A percentile compares a stretch with the other conserved stretches of the same genome.
These are phyloP conservation scores for Scleromitrula shiraiana DNA, from an alignment of 2,329 filamentous ascomycete genomes.

Conservation along the genomic window DNA sequence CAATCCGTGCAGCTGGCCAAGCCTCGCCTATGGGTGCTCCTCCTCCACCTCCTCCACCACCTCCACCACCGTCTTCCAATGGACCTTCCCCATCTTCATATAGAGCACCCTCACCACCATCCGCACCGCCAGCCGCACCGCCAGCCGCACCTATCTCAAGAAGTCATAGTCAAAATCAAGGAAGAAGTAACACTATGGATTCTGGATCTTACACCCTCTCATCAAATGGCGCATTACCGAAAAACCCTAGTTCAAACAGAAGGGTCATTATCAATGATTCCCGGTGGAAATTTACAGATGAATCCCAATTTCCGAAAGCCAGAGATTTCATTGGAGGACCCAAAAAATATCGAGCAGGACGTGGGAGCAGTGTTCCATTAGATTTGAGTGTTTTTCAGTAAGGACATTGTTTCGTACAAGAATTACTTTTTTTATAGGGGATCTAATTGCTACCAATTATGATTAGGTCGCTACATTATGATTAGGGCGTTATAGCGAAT, in stretches of 20 bases:
- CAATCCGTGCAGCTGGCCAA: conserved; percentile 38
- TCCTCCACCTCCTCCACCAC: conserved; percentile 31
- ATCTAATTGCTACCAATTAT: conserved; percentile 6
- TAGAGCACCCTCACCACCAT: conserved; percentile 33
- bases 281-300: conserved; percentile 81
- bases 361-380: conserved; percentile 88
- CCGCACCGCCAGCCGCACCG: conserved; percentile 30
- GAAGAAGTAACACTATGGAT: conserved; percentile 56
- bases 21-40: conserved; percentile 33
- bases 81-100: conserved; percentile 32
- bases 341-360: conserved; percentile 79
- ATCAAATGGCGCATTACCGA: conserved; percentile 47
- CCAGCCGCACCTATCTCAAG: conserved; percentile 32
- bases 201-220: conserved; percentile 68
- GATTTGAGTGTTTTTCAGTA: conserved; percentile 53
- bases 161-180: conserved; percentile 36
- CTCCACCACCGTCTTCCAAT: conserved; percentile 29
- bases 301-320: conserved; percentile 75
- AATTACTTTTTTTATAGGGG: background rate
- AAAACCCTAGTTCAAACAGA: conserved; percentile 38
- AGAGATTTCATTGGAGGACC: conserved; percentile 67
- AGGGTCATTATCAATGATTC: conserved; percentile 62
- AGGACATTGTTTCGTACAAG: conserved; percentile 2
- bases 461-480: conserved; percentile 11
- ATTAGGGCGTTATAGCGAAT: conserved; percentile 2